Base-by-base conservation (phyloP, 2,329 filamentous ascomycete genomes). In the Rhynchosporium secalis region DNA sequence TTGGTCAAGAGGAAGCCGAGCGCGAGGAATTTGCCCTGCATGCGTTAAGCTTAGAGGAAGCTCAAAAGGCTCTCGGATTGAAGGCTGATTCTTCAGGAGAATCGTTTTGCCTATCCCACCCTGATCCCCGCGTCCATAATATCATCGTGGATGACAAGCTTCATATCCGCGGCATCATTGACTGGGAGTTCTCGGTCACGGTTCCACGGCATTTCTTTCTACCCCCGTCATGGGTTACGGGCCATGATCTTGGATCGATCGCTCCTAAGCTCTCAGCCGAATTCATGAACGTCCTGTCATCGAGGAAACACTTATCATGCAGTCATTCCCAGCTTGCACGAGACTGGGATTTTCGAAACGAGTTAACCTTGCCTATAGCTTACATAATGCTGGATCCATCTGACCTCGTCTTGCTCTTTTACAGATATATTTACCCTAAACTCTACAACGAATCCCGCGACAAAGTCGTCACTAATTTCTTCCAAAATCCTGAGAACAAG, bases 151-250 rank as follows among this genome's bases (percentile, higher is more conserved):
- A 49, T 49, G 26, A 49, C 47, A 13, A 49, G 47, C 47, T 49
- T 49, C 29, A 49, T 49, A 49, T 49, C 47, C 47, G 29, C 29
- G 47, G 47, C 47, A 49, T 49, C 47, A 33, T 49, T 49, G 47
- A 49, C 47, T 49, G 29, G 29, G 47, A 36, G 47, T 49, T n/a
- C 29, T 49, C 47, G 29, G 29, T 49, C 20, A 49, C 29, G 12
- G 47, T 49, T 29, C 47, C 47, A 49, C 47, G 36, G 29, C 47
- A 33, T 33, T 4, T 8, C 29, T 49, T 49, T 49, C 47, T 49
- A 36, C 47, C 47, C 28, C 47, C 29, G 47, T 33, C 13, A n/a
- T 49, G 29, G 47, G 12, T 49, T 49, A 49, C 47, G 36, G 29
- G 47, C 47, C 13, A 49, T 49, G 13, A 49, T 49, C 15, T 15